phyloP scores from a whole-genome alignment of 306 rosid species.

The Sicyos baderoa region DNA sequence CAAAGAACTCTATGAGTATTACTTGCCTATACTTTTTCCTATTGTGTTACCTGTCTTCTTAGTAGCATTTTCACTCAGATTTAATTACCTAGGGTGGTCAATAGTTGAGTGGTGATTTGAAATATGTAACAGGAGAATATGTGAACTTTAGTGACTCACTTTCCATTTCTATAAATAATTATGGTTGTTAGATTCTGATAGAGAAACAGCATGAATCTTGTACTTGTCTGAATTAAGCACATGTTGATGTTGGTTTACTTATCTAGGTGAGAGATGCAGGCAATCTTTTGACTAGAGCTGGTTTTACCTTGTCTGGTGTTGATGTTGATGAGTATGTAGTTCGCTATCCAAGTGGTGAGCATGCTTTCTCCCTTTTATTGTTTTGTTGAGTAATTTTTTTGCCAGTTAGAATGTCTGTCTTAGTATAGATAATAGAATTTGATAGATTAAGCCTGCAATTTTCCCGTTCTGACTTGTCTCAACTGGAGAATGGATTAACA shows the following conservation, averaged over 20 bases:
- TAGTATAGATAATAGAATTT: background rate
- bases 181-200: background rate
- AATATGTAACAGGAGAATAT: background rate
- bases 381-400: background rate
- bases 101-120: background rate
- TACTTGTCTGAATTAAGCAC: background rate
- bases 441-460: background rate
- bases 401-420: background rate
- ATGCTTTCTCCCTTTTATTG: conserved; percentile 5
- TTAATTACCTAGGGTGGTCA: background rate
- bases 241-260: conserved; percentile 10
- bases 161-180: background rate
- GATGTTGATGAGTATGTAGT: conserved; percentile 81
- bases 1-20: conserved; percentile 18
- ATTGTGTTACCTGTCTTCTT: background rate
- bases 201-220: background rate
- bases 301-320: conserved; percentile 83
- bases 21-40: background rate
- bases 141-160: background rate
- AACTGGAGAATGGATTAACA: background rate
- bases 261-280: conserved; percentile 93
- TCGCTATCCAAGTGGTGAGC: conserved; percentile 78
- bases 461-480: background rate
- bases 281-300: conserved; percentile 94
- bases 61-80: background rate